Base-by-base conservation (phyloP, 129 eudicot species). In the Logfia minima region DNA sequence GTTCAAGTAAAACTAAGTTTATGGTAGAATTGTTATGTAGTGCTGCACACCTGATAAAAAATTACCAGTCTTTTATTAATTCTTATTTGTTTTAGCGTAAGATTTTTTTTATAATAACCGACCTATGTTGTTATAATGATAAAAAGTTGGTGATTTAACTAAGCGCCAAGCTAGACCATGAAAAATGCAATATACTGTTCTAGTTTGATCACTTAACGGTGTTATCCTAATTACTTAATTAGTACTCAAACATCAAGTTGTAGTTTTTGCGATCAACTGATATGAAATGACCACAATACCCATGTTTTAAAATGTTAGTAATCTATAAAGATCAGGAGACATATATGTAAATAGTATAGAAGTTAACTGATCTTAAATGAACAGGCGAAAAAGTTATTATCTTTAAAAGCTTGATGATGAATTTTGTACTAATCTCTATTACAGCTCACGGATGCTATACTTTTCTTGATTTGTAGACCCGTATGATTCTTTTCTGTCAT, bases 371-470 rank as follows among this genome's bases (percentile, higher is more conserved):
- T 45, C 53, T 39, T 39, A 39, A 39, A 39, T 9, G 13, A 39
- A 39, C 2, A 8, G 13, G 13, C 48, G 13, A 39, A 39, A 39
- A 45, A 0, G 53, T 14, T 13, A 18, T 2, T 45, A 45, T 45
- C 53, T 45, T 13, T 45, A 6, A 70, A 17, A 51, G 7, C 13
- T 29, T 70, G 31, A 13, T 26, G n/a, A 51, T 48, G 41, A 26
- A 23, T 45, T 31, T 70, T 48, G 41, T 11, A 68, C 19, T 77
- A 22, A 28, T 31, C 70, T 34, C 68, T 66, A 16, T 77, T 5
- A 76, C 10, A 45, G 39, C 74, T 77, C 80, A 77, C 67, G 75
- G 75, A 59, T 55, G 23, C 19, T 37, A 53, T 77, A 34, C 75
- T 77, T 75, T 75, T 43, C 71, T 75, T 70, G 62, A n/a, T 70